Base-by-base conservation (phyloP, 768 basidiomycete genomes). In the Tricholoma furcatifolium region DNA sequence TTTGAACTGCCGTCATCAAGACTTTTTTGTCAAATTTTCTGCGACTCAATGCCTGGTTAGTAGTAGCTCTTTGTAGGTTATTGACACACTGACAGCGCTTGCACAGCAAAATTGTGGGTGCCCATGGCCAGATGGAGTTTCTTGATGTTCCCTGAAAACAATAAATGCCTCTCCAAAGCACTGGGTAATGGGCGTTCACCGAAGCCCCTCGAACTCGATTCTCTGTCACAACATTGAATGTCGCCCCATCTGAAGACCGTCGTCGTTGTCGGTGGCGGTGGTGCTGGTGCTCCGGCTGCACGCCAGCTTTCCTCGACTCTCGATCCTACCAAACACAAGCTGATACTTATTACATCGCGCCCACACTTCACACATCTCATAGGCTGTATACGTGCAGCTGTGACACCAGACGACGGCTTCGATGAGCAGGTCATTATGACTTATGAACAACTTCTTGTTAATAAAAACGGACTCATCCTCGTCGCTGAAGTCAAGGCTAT, bases 221-320 rank as follows among this genome's bases (percentile, higher is more conserved):
- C 20, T 43, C 43, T 11, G 7, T 27, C 10, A 10, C 36, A 18
- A 4, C 24, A 17, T 30, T 35, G 15, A 40, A 58, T 14, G 36
- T 55, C 9, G 50, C 39, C 51, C 27, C 43, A 50, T n/a, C 47
- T 56, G 42, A 50, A 55, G 27, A 62, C 63, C 32, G 60, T 62
- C 43, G 62, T 73, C 57, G 71, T 86, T 18, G 70, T 86, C 56
- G 68, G 85, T 48, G 82, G 84, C 39, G 87, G 81, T 24, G 86
- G 82, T 45, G 70, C 67, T n/a, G 85, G 86, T 11, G 66, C 70
- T 24, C 57, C 70, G 9, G 56, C 78, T 45, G 76, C 75, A 2
- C 73, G 75, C 23, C 63, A 62, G 2, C 81, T 88, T 52, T 78
- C 82, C 3, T 62, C 70, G 10, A 74, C 64, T 18, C 75, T 88